These are phyloP conservation scores for Coriolopsis trogii DNA, from an alignment of 1,284 basidiomycete genomes.

Conservation along the genomic window DNA sequence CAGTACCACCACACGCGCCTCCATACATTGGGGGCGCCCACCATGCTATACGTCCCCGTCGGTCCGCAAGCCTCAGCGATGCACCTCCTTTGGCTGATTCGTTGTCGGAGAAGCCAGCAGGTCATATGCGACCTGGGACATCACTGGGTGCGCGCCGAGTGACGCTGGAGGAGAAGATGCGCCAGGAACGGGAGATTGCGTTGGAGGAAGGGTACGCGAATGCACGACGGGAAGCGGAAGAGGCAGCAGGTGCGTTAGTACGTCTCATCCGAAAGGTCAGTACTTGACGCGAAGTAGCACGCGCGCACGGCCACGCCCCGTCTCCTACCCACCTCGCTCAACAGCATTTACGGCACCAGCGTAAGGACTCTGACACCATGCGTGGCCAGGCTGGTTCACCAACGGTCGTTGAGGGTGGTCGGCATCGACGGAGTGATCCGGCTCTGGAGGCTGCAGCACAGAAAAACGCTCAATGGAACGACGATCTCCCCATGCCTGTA, in stretches of 20 bases:
- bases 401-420: constrained; percentile 41
- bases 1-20: neutral
- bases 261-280: neutral
- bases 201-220: constrained; percentile 42
- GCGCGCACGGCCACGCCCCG: constrained; percentile 30
- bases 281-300: constrained; percentile 16
- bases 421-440: constrained; percentile 63
- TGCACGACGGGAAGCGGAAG: constrained; percentile 39
- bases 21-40: neutral
- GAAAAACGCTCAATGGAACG: constrained; percentile 18
- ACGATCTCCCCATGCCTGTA: constrained; percentile 15
- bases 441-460: constrained; percentile 53
- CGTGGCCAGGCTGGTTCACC: constrained; percentile 40
- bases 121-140: constrained; percentile 50
- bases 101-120: constrained; percentile 23
- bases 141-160: constrained; percentile 55
- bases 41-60: constrained; percentile 49
- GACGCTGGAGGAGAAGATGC: constrained; percentile 53
- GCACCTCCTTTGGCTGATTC: constrained; percentile 41
- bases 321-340: constrained; percentile 37
- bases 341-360: constrained; percentile 48
- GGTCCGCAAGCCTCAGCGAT: constrained; percentile 68
- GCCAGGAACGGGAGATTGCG: constrained; percentile 45
- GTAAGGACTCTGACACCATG: constrained; percentile 75
- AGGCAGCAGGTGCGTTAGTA: constrained; percentile 28